Base-by-base conservation (phyloP, 441 rosid genomes). In the Sinapis alba region DNA sequence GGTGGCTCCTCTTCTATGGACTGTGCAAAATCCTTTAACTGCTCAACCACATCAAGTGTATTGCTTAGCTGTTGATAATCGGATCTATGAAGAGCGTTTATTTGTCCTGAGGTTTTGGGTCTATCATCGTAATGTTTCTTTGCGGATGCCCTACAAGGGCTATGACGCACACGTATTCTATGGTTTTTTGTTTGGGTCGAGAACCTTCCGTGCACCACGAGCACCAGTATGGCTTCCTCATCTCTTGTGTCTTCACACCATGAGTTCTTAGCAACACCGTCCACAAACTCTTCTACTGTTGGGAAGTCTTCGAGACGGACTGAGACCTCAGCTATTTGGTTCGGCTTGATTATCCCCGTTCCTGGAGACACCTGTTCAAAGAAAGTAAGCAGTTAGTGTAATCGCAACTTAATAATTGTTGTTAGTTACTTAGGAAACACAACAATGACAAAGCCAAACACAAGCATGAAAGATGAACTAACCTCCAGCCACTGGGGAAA, bases 401-500 rank as follows among this genome's bases (percentile, higher is more conserved):
- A 24, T 38, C 13, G 9, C 24, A 23, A 23, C 24, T 23, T n/a
- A 3, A 1, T 27, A 70, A 19, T n/a, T 71, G 32, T 9, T n/a
- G 41, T n/a, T n/a, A n/a, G n/a, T n/a, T 18, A 7, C 7, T 23
- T 15, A 20, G 2, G 15, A 5, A 51, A 61, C 28, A n/a, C 3
- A 50, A 61, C 12, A 24, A 57, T 4, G 19, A 26, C 19, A n/a
- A 30, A 19, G 2, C 28, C 5, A 57, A 47, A 50, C 26, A 7
- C 26, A 43, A 15, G 15, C 16, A 53, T 78, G 12, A 68, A 68
- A 69, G 77, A 47, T 38, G 7, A 32, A 71, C 82, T 56, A 59
- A 88, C 95, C 88, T 88, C 85, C 1, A 90, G 85, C 95, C 95
- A 90, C 19, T 73, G 84, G 12, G 95, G 95, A 79, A 88, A 81